Evolutionary conservation across 2,329 filamentous ascomycete genomes (phyloP), one percentile per base, ranked within the genome.

Genomic region (Tolypocladium cylindrosporum): DNA sequence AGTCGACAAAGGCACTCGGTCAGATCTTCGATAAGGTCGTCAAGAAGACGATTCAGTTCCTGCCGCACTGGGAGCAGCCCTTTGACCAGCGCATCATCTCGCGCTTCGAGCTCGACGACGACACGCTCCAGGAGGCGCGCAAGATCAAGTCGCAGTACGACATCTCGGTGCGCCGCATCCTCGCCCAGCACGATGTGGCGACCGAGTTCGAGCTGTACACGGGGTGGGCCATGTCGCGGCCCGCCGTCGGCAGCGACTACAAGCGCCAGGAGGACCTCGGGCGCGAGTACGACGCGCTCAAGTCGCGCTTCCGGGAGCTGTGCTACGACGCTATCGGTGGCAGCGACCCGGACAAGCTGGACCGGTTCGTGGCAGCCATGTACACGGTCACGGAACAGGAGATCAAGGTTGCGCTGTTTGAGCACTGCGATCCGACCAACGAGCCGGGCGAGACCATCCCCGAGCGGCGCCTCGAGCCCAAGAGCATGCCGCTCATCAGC

Each of bases 171-270:
- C 83, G 82, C 14, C 83, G 91, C 0, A 79, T 97, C 57, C 92
- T 97, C 85, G 87, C 85, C 1, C 92, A 96, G 66, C 85, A 91
- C 63, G 88, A 88, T 50, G 88, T 97, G 58, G 74, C 77, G 21
- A 96, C 89, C 0, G 94, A 99, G 66, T 97, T 96, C 63, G 94
- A 99, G 71, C 82, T 96, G 13, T 97, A 88, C 85, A 88, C 91
- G 0, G 87, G 90, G 0, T 97, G 97, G 70, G 84, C 92, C 2
- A 77, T 97, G 59, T 81, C 82, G 1, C 90, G 88, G 67, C 88
- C 89, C 10, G 80, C 84, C 0, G 80, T 90, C 34, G 85, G 83
- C 40, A 83, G 80, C 10, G 90, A 94, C 62, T 97, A 95, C 75
- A 96, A 94, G 66, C 83, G 91, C 54, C 86, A 91, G 54, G 93